These are phyloP conservation scores for Ogataea dorogensis DNA, from an alignment of 805 yeast genomes.

Conservation along the genomic window DNA sequence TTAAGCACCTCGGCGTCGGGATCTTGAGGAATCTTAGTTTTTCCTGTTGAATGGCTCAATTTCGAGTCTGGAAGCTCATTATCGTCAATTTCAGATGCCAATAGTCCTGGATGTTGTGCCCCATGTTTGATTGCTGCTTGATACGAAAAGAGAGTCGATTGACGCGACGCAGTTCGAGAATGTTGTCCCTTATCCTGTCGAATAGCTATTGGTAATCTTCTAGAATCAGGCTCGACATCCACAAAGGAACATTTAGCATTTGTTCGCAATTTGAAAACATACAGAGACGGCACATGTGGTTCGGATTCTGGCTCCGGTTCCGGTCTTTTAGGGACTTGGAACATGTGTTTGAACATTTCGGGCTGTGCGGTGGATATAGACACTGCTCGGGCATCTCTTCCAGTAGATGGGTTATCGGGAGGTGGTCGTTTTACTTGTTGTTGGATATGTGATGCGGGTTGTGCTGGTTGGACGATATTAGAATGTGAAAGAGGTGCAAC, in stretches of 20 bases:
- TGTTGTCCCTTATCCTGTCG: conserved; percentile 34
- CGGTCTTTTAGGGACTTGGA: neutral
- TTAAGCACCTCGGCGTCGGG: conserved; percentile 35
- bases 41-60: conserved; percentile 27
- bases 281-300: conserved; percentile 14
- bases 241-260: conserved; percentile 40
- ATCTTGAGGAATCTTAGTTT: conserved; percentile 31
- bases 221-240: conserved; percentile 43
- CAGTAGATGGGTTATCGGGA: conserved; percentile 37
- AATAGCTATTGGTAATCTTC: conserved; percentile 57
- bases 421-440: conserved; percentile 37
- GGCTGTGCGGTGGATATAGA: conserved; percentile 36
- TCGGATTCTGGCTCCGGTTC: conserved; percentile 4
- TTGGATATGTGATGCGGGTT: conserved; percentile 7
- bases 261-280: conserved; percentile 16
- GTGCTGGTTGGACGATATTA: conserved; percentile 21
- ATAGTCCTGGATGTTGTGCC: conserved; percentile 62
- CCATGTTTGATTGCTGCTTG: conserved; percentile 58
- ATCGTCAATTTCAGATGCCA: conserved; percentile 76
- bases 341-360: conserved; percentile 26
- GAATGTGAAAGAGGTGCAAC: conserved; percentile 34
- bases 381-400: conserved; percentile 37
- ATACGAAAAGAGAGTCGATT: conserved; percentile 25
- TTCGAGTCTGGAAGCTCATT: conserved; percentile 44
- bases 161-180: conserved; percentile 30